These are phyloP conservation scores for Solanum bulbocastanum DNA, from an alignment of 257 asterid genomes.

Conservation along the genomic window DNA sequence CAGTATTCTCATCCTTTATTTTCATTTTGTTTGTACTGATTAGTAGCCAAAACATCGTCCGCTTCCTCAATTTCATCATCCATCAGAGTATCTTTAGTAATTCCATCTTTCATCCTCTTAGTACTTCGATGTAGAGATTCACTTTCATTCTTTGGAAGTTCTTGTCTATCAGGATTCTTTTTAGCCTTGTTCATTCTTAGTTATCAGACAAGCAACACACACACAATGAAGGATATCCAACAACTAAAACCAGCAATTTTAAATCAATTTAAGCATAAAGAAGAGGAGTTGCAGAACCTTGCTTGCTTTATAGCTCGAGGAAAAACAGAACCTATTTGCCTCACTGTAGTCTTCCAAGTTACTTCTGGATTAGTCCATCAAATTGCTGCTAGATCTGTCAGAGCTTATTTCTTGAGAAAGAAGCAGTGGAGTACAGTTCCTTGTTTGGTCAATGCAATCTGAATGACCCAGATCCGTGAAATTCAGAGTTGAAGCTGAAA, in stretches of 20 bases:
- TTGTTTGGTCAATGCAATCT: not conserved
- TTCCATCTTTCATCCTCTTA: not conserved
- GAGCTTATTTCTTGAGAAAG: not conserved
- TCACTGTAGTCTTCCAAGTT: not conserved
- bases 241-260: not conserved
- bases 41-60: not conserved
- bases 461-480: not conserved
- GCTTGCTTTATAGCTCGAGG: not conserved
- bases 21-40: not conserved
- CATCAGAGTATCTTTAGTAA: not conserved
- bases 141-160: not conserved
- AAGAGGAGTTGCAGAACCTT: not conserved
- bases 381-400: not conserved
- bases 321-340: not conserved
- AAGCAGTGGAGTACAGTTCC: not conserved
- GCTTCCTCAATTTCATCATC: not conserved
- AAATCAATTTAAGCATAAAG: not conserved
- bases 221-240: not conserved
- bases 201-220: not conserved
- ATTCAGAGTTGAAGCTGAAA: not conserved
- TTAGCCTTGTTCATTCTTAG: too few relatives aligned
- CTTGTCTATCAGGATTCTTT: not conserved
- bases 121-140: not conserved
- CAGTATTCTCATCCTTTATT: not conserved
- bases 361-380: not conserved